phyloP scores from a whole-genome alignment of 805 yeast genomes.

The Nakazawaea wickerhamii region DNA sequence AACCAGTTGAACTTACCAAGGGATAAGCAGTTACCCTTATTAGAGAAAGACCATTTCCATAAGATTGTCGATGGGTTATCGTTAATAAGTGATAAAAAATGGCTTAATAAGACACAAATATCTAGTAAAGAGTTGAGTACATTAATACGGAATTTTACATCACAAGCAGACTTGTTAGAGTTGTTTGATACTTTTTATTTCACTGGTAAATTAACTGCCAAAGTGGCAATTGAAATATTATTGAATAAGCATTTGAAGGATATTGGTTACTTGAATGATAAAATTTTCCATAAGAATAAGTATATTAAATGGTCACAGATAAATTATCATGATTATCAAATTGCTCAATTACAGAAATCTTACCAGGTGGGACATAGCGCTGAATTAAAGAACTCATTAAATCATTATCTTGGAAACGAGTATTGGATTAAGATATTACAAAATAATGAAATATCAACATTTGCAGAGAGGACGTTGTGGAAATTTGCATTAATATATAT shows the following conservation, averaged over 20 bases:
- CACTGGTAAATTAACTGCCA: conserved; percentile 6
- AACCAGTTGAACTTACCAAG: conserved; percentile 10
- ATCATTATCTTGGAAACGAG: not conserved
- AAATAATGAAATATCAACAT: not conserved
- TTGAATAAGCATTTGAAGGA: conserved; percentile 4
- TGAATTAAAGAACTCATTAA: not conserved
- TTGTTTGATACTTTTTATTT: conserved; percentile 8
- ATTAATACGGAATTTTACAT: conserved; percentile 1
- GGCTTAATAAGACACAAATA: not conserved
- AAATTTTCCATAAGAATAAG: not conserved
- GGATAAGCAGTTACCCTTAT: conserved; percentile 5
- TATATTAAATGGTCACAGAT: conserved; percentile 8
- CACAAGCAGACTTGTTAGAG: conserved; percentile 3
- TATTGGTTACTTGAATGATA: not conserved
- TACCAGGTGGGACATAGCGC: not conserved
- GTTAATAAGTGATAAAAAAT: conserved; percentile 1
- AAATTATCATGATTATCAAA: conserved; percentile 10
- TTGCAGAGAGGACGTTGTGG: conserved; percentile 12
- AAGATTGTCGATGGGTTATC: conserved; percentile 10
- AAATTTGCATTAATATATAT: not conserved
- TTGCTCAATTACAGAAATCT: conserved; percentile 8
- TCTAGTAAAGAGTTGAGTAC: conserved; percentile 5
- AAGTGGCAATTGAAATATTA: conserved; percentile 10
- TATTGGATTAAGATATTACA: conserved; percentile 2
- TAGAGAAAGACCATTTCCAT: conserved; percentile 8